These are phyloP conservation scores for Eucalyptus tenuipes DNA, from an alignment of 345 rosid species.

Conservation along the genomic window DNA sequence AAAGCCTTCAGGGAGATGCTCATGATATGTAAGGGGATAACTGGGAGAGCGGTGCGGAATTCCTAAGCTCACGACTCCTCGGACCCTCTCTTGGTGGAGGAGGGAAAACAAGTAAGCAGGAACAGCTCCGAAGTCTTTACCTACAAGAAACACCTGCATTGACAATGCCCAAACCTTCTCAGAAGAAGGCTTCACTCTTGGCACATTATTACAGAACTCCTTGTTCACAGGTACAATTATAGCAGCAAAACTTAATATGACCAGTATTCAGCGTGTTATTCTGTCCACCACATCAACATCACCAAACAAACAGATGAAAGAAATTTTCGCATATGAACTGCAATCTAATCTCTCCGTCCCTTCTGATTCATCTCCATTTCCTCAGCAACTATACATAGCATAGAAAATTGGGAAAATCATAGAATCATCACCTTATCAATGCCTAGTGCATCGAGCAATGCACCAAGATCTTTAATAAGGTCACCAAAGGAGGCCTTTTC, in stretches of 20 bases:
- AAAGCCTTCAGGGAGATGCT: slow-evolving; percentile 46
- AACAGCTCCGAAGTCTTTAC: slow-evolving; percentile 35
- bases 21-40: background rate
- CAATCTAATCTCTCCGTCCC: background rate
- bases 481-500: slow-evolving; percentile 18
- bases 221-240: background rate
- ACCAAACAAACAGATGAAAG: background rate
- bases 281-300: background rate
- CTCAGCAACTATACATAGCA: background rate
- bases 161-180: background rate
- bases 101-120: slow-evolving; percentile 30
- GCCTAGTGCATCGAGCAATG: slow-evolving; percentile 24
- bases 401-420: background rate
- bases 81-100: slow-evolving; percentile 29
- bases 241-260: background rate
- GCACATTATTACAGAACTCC: background rate
- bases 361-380: background rate
- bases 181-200: background rate
- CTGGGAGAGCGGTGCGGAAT: slow-evolving; percentile 25
- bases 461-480: slow-evolving; percentile 17
- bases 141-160: slow-evolving; percentile 35
- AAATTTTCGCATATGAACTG: background rate
- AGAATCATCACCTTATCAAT: slow-evolving; percentile 14
- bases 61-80: slow-evolving; percentile 38
- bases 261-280: background rate